Conservation (phyloP, 202 grass and related monocot species). For the Schoenoplectus triqueter region DNA sequence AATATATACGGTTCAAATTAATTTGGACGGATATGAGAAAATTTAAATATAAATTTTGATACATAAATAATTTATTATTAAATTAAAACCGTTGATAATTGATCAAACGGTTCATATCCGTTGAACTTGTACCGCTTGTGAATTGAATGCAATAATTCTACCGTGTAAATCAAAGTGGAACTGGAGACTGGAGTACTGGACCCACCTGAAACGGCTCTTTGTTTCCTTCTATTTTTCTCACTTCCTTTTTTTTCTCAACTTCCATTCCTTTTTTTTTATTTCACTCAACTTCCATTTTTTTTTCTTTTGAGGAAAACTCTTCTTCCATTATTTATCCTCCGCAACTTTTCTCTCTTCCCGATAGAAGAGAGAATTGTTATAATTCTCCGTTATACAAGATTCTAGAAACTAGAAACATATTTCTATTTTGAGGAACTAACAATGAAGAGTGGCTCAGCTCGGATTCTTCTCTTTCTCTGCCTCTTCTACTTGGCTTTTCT, state of each 20-base stretch:
- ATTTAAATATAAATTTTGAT: too few relatives aligned
- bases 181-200: neutral
- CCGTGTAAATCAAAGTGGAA: neutral
- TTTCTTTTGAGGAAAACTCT: neutral
- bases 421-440: neutral
- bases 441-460: conserved; percentile 34
- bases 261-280: neutral
- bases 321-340: too few relatives aligned
- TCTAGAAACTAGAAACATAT: neutral
- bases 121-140: neutral
- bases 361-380: conserved; percentile 12
- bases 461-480: conserved; percentile 35
- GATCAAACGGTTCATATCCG: neutral
- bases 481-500: conserved; percentile 47
- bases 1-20: too few relatives aligned
- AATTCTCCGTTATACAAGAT: neutral
- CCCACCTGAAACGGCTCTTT: conserved; percentile 42
- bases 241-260: conserved; percentile 1
- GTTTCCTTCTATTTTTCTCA: neutral
- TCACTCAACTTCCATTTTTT: neutral
- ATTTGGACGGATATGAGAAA: too few relatives aligned
- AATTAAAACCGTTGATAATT: too few relatives aligned
- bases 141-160: conserved; percentile 21
- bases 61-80: too few relatives aligned
- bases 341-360: neutral